Base-by-base conservation (phyloP, 192 early-diverging fungal species). In the Coemansia sp. region DNA sequence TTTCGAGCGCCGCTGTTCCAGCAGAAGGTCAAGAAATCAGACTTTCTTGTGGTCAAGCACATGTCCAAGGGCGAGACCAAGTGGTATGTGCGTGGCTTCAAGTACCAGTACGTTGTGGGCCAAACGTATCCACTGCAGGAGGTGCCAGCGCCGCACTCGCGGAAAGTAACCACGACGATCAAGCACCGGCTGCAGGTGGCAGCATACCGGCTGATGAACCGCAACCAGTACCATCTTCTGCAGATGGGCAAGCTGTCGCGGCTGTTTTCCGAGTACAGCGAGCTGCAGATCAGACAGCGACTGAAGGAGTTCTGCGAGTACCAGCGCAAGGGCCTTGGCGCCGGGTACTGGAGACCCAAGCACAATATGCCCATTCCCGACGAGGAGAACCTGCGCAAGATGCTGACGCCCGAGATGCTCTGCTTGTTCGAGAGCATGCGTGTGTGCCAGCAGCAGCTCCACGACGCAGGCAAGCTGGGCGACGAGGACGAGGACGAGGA, bases 301-400 rank as follows among this genome's bases (percentile, higher is more conserved):
- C 82, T 99, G 9, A 95, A 98, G 87, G 97, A 99, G 80, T 96
- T 99, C 84, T 88, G 92, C 40, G 94, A 98, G 79, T 96, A 93
- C 67, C 91, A 92, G 70, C 89, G 92, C 54, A 94, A 94, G 74
- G 88, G 86, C 0, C 83, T 91, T 58, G 90, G 92, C 49, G 92
- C 90, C 45, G 96, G 95, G 14, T 95, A 90, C 73, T 99, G 96
- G 96, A 91, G 92, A 64, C 76, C 93, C 38, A 96, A 97, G 73
- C 85, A 84, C 38, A 85, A 74, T 19, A 81, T 88, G 14, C 78
- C 81, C 6, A 74, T 93, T 20, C 95, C 93, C 0, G 86, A 80
- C 60, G 97, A 99, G 71, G 95, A 98, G 54, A 93, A 94, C 19
- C 75, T 99, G 56, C 85, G 90, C 42, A 97, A 94, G 67, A 89